A percentile compares a stretch with the other conserved stretches of the same genome.
phyloP scores from a whole-genome alignment of 345 rosid species.

The Erodium maritimum region DNA sequence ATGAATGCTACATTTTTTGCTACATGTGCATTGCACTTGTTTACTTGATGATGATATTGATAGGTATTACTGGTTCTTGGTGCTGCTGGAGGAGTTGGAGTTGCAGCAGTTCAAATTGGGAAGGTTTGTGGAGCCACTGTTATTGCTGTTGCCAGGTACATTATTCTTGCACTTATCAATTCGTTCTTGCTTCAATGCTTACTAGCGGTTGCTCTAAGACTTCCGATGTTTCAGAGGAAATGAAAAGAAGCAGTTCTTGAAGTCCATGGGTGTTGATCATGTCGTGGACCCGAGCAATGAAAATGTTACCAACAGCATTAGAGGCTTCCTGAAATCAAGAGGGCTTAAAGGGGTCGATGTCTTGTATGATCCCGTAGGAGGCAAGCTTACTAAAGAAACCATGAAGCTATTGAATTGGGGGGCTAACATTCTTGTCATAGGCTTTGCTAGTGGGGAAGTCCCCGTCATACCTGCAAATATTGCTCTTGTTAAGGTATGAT shows the following conservation, averaged over 20 bases:
- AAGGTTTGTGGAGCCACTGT: constrained; percentile 77
- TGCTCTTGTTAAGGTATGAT: constrained; percentile 76
- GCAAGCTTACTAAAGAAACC: constrained; percentile 57
- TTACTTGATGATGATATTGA: constrained; percentile 2
- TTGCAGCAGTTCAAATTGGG: constrained; percentile 88
- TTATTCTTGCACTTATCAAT: not conserved
- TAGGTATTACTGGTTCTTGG: constrained; percentile 88
- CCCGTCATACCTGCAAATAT: constrained; percentile 78
- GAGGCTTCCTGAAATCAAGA: constrained; percentile 57
- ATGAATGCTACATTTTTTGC: not conserved
- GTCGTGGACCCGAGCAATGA: constrained; percentile 61
- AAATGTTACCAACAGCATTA: constrained; percentile 52
- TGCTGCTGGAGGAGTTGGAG: constrained; percentile 97
- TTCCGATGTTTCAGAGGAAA: constrained; percentile 33
- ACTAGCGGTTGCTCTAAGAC: not conserved
- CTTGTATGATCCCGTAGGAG: constrained; percentile 85
- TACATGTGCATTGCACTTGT: not conserved
- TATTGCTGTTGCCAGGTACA: constrained; percentile 76
- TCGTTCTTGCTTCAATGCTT: not conserved
- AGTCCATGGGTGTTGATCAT: constrained; percentile 74
- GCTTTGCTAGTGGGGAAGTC: constrained; percentile 85
- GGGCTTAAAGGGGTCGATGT: constrained; percentile 83
- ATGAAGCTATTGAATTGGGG: constrained; percentile 89
- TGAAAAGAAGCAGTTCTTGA: constrained; percentile 60
- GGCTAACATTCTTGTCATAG: constrained; percentile 80